Evolutionary conservation across 2,329 filamentous ascomycete species (phyloP).

Genomic region (Penicillium concentricum): DNA sequence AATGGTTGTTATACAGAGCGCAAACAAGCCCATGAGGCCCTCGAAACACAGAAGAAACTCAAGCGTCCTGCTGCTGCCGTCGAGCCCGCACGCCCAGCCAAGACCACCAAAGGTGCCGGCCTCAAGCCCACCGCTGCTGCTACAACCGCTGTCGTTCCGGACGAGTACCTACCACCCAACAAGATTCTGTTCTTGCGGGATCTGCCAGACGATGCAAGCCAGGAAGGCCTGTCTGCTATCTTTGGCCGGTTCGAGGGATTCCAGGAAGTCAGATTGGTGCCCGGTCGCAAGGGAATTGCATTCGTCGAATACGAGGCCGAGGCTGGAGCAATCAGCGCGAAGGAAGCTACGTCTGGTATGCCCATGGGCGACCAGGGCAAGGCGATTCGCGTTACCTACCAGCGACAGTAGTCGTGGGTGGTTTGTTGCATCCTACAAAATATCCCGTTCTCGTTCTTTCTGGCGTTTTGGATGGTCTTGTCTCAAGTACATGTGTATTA

Average conservation of each 20-base stretch:
- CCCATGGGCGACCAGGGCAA: constrained; percentile 70
- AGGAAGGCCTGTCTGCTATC: constrained; percentile 73
- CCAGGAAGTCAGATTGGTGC: constrained; percentile 85
- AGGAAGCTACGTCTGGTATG: constrained; percentile 89
- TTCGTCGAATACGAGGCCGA: constrained; percentile 97
- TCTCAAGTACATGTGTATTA: constrained; percentile 13
- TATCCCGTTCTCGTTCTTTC: constrained; percentile 19
- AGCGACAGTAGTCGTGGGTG: constrained; percentile 61
- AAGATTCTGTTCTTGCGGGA: constrained; percentile 95
- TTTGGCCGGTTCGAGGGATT: constrained; percentile 93
- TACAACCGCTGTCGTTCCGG: constrained; percentile 74
- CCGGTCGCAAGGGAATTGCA: constrained; percentile 81
- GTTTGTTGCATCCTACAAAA: constrained; percentile 15
- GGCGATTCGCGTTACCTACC: constrained; percentile 92
- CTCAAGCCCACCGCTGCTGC: constrained; percentile 73
- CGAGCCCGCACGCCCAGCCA: constrained; percentile 60
- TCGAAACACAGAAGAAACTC: constrained; percentile 73
- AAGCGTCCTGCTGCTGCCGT: constrained; percentile 60
- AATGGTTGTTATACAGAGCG: constrained; percentile 49
- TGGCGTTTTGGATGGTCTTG: constrained; percentile 34
- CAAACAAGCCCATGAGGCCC: constrained; percentile 79
- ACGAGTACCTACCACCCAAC: constrained; percentile 96
- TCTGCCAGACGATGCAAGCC: constrained; percentile 79
- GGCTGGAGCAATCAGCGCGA: constrained; percentile 83
- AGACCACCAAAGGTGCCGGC: constrained; percentile 68